Conservation (phyloP, 306 rosid species). For the Prunus mongolica region DNA sequence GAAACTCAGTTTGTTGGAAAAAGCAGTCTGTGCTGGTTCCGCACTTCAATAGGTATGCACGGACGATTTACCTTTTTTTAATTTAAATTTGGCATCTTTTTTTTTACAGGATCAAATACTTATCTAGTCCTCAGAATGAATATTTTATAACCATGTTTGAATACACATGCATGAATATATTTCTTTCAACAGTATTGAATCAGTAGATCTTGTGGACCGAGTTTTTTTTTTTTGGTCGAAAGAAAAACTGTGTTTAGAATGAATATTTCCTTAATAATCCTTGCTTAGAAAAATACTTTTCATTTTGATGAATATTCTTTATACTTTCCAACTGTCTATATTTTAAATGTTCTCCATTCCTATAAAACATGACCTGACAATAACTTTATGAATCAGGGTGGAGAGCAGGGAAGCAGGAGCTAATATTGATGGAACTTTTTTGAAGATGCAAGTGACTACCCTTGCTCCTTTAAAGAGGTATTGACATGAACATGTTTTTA, state of each 20-base stretch:
- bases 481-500: background rate
- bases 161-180: background rate
- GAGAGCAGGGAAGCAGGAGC: slow-evolving; percentile 37
- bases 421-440: slow-evolving; percentile 27
- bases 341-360: background rate
- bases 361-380: slow-evolving; percentile 24
- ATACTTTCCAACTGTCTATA: background rate
- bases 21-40: slow-evolving; percentile 65
- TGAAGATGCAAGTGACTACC: slow-evolving; percentile 44
- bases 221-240: background rate
- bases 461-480: slow-evolving; percentile 75
- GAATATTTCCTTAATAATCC: background rate
- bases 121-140: background rate
- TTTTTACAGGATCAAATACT: background rate
- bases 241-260: background rate
- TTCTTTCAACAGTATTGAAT: background rate
- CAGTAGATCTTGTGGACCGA: background rate
- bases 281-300: background rate
- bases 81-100: slow-evolving; percentile 4
- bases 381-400: slow-evolving; percentile 41
- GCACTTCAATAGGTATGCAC: slow-evolving; percentile 54
- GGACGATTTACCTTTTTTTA: background rate
- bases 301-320: background rate
- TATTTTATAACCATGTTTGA: background rate
- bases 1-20: slow-evolving; percentile 36